Base-by-base conservation (phyloP, 805 yeast species). In the Ogataea angusta region DNA sequence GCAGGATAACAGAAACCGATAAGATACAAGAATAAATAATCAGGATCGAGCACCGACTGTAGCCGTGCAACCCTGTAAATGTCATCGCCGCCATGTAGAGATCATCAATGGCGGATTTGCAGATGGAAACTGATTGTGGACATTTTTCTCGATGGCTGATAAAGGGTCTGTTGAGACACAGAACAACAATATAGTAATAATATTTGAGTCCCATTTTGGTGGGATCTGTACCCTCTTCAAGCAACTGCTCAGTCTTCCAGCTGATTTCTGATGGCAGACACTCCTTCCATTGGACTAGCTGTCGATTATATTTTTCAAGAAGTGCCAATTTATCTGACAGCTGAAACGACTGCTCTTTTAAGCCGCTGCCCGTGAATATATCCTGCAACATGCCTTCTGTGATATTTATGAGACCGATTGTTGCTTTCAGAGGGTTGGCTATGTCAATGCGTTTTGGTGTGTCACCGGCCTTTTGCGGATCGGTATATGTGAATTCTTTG, bases 111-210 rank as follows among this genome's bases (percentile, higher is more conserved):
- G 68, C 71, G 16, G 60, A 61, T 3, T 57, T 38, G 40, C 76
- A 69, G 6, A 70, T 61, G 17, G 36, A 19, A 13, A 38, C 23
- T 6, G 53, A 29, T 23, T 34, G 23, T 10, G 27, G 33, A 10
- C 19, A 45, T 51, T 17, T 48, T 47, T 22, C 39, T 26, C 26
- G 12, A 6, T 68, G 51, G 3, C 75, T 79, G 29, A 78, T 69
- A 49, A 79, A 78, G 2, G 83, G 84, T 30, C 80, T 64, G 51
- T 79, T 79, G 38, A 79, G 67, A 42, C 84, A 78, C n/a, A 80
- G 61, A 13, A 74, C 57, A 2, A 77, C 70, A 32, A 80, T 70
- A 52, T 79, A 80, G 54, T 79, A 80, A 50, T 75, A 76, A 50
- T 75, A 77, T 52, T 77, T 64, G 33, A 78, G 72, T 34, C 74